Base-by-base conservation (phyloP, 768 basidiomycete species). In the Mycena rebaudengoi region DNA sequence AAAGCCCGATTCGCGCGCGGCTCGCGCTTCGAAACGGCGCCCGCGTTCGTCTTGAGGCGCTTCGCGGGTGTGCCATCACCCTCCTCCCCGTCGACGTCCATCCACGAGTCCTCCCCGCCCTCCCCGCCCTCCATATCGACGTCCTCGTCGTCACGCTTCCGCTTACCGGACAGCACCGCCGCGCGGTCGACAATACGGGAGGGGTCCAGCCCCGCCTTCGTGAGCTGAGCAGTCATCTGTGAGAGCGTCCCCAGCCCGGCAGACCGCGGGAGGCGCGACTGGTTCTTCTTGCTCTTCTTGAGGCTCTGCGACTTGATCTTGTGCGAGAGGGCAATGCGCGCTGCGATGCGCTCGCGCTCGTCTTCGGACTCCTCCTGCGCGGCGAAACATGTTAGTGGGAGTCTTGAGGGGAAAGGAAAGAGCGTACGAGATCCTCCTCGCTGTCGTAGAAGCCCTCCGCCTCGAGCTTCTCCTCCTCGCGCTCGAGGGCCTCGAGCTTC, bases 401-500 rank as follows among this genome's bases (percentile, higher is more conserved):
- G 50, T 26, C 23, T 37, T 35, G 37, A 37, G 11, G 20, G 16
- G 7, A 13, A 25, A 3, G 41, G 26, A 25, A 12, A 40, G 39
- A 25, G 76, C 86, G 61, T 73, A 94, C 94, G 73, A 94, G 91
- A 55, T 96, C 92, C 60, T 91, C 91, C 35, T 95, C 97, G 54
- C 83, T 87, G 33, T 95, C 94, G 76, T 99, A 99, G 83, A 93
- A 99, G 4, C 98, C 98, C 75, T 98, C 95, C 0, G 89, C 91
- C 75, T 95, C 84, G n/a, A 99, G 86, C 69, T 86, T 88, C 77
- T 97, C 97, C 77, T 99, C 98, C 75, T 99, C 98, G 18, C 94
- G 88, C 78, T 99, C 97, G 60, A 99, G 88, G 13, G 95, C 97
- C 72, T 98, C 97, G 46, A 99, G 89, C 79, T 96, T 97, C 78